Evolutionary conservation across 2,329 filamentous ascomycete genomes (phyloP).

Genomic region (Fusarium temperatum): DNA sequence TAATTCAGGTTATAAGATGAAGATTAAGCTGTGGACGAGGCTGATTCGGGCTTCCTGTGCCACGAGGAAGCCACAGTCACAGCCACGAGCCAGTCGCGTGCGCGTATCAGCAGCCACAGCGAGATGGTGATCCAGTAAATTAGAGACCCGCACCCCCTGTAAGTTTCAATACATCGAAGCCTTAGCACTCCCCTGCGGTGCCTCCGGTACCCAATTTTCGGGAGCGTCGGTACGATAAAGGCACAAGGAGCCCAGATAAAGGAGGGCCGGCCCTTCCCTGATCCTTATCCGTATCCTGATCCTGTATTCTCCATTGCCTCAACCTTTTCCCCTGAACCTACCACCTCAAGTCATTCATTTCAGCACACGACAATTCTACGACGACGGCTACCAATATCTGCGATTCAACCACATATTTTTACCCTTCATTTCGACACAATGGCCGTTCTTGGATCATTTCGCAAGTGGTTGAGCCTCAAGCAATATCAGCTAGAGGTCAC

Average conservation of each 20-base stretch:
- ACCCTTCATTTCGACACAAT: slow-evolving; percentile 22
- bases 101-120: neutral
- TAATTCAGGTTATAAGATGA: slow-evolving; percentile 9
- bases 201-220: slow-evolving; percentile 30
- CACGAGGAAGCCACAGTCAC: slow-evolving; percentile 29
- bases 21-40: slow-evolving; percentile 4
- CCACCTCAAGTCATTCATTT: neutral
- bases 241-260: slow-evolving; percentile 16
- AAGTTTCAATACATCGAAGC: neutral
- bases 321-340: slow-evolving; percentile 28
- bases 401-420: neutral
- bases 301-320: slow-evolving; percentile 13
- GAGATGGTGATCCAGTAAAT: slow-evolving; percentile 9
- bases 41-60: slow-evolving; percentile 10
- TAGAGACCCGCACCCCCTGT: slow-evolving; percentile 6
- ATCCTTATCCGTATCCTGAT: slow-evolving; percentile 11
- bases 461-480: slow-evolving; percentile 92
- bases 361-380: neutral
- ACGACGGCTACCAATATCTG: neutral
- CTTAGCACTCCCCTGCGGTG: neutral
- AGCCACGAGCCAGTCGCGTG: neutral
- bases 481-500: slow-evolving; percentile 99
- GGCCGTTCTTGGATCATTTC: slow-evolving; percentile 62
- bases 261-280: slow-evolving; percentile 13
- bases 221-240: slow-evolving; percentile 33